A percentile compares a stretch with the other conserved stretches of the same genome.
phyloP scores from a whole-genome alignment of 2,329 filamentous ascomycete species.

The Metarhizium humberi region DNA sequence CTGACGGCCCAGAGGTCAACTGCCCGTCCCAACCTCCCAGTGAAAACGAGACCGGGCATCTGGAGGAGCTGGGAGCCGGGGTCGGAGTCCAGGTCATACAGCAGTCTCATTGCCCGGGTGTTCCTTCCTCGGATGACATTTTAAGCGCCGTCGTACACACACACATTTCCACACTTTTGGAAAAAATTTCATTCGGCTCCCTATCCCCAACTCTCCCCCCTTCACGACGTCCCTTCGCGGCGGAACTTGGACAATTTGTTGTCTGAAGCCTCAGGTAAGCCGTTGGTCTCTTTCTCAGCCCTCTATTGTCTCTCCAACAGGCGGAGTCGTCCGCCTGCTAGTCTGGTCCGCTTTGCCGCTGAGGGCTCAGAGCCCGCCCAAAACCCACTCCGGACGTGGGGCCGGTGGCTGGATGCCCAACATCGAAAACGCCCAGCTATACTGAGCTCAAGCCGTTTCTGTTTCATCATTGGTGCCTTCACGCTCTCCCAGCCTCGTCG shows the following conservation, averaged over 20 bases:
- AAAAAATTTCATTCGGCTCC: background rate
- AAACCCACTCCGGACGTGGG: constrained; percentile 1
- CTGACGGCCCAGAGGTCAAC: too few species aligned
- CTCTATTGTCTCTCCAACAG: background rate
- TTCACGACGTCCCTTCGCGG: background rate
- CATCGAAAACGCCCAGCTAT: background rate
- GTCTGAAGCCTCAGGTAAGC: background rate
- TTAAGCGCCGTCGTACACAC: background rate
- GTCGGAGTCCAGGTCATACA: too few species aligned
- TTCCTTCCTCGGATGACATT: background rate
- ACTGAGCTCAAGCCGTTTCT: background rate
- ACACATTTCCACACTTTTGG: background rate
- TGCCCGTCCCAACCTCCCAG: background rate
- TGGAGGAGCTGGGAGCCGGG: too few species aligned
- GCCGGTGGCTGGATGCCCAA: constrained; percentile 7
- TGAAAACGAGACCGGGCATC: too few species aligned
- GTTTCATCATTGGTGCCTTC: background rate
- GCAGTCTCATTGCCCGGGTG: background rate
- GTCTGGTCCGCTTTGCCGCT: background rate
- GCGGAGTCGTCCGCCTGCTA: constrained; percentile 1
- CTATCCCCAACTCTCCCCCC: background rate
- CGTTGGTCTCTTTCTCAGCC: background rate
- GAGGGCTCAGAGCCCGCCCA: background rate
- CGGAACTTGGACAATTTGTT: background rate
- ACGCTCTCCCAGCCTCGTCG: constrained; percentile 16